A percentile compares a stretch with the other conserved stretches of the same genome.
These are phyloP conservation scores for Metschnikowia lochheadii DNA, from an alignment of 805 yeast species.

Conservation along the genomic window DNA sequence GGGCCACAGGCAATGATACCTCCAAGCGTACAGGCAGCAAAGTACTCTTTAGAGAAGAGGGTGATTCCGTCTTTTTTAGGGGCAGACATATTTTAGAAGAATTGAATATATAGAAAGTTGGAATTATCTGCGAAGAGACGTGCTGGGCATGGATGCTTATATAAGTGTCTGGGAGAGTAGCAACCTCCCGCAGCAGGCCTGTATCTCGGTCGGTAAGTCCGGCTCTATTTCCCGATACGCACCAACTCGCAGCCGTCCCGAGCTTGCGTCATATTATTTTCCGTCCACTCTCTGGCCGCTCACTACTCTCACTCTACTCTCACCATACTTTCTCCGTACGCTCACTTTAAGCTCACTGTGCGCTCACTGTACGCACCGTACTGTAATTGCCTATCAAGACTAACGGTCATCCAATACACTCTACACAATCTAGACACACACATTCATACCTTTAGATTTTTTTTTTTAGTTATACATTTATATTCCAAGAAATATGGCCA, in stretches of 20 bases:
- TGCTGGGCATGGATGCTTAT: background rate
- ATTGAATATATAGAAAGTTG: background rate
- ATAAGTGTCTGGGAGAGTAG: background rate
- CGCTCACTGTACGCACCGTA: no score
- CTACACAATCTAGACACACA: background rate
- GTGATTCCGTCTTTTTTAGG: constrained; percentile 34
- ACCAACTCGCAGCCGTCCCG: background rate
- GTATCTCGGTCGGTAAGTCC: constrained; percentile 4
- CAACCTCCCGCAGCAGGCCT: constrained; percentile 6
- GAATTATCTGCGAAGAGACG: no score
- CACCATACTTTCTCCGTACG: no score
- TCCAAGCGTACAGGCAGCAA: constrained; percentile 69
- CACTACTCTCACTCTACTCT: background rate
- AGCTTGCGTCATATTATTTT: background rate
- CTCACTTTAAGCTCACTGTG: no score
- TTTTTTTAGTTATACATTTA: no score
- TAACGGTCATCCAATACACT: background rate
- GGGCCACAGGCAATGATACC: constrained; percentile 93
- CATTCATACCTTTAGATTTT: background rate
- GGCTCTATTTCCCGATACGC: constrained; percentile 1
- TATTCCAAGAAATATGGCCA: no score
- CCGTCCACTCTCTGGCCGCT: no score
- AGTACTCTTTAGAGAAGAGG: constrained; percentile 60
- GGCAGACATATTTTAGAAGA: constrained; percentile 2
- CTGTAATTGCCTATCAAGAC: no score